A percentile compares a stretch with the other conserved stretches of the same genome.
Conservation (phyloP, 371 early-diverging fungal genomes). For the Smittium culicis region DNA sequence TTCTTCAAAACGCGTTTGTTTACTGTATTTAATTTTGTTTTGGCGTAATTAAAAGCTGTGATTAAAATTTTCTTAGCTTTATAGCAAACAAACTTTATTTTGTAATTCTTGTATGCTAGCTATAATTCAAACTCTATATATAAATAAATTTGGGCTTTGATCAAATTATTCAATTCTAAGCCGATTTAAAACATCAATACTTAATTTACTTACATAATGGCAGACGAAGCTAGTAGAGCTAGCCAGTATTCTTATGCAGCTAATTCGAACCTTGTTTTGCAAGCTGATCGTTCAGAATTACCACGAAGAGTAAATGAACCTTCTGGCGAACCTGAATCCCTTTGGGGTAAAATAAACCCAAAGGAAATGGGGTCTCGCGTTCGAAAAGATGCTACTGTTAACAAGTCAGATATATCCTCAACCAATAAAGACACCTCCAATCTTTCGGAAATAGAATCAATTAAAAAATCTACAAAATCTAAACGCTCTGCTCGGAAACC, state of each 20-base stretch:
- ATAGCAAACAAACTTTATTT: no score
- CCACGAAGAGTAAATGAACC: conserved; percentile 85
- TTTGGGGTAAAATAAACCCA: conserved; percentile 72
- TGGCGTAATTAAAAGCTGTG: no score
- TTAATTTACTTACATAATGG: no score
- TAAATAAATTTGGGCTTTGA: no score
- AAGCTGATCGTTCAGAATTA: conserved; percentile 65
- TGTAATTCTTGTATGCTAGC: no score
- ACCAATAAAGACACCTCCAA: background rate
- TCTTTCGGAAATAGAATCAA: background rate
- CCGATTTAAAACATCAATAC: no score
- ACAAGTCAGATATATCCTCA: background rate
- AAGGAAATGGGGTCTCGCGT: conserved; percentile 78
- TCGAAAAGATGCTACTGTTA: conserved; percentile 30
- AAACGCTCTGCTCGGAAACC: background rate
- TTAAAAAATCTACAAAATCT: background rate
- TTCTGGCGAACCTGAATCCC: conserved; percentile 86
- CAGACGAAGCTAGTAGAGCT: conserved; percentile 56
- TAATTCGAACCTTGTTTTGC: conserved; percentile 85
- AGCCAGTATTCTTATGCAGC: conserved; percentile 82
- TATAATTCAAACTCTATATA: no score
- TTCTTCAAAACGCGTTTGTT: no score
- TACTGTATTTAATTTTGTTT: no score
- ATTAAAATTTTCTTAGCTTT: no score
- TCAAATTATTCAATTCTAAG: no score